A percentile compares a stretch with the other conserved stretches of the same genome.
Conservation (phyloP, 176 grass and related monocot species). For the Metroxylon sagu region DNA sequence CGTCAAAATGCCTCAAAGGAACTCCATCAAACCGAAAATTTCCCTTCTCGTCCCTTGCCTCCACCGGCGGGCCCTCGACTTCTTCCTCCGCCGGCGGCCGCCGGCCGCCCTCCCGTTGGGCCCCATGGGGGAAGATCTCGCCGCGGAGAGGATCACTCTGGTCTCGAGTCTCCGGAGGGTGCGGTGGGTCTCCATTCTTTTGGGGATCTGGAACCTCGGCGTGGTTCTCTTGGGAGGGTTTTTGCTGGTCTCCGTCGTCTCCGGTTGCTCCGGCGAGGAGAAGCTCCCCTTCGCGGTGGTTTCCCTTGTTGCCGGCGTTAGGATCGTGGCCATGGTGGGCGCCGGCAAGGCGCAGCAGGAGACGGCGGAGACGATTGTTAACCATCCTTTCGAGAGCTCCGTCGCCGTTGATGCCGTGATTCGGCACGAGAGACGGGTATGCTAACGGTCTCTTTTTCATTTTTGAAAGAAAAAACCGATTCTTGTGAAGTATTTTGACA, state of each 20-base stretch:
- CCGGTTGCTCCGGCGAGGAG: constrained; percentile 26
- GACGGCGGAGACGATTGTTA: constrained; percentile 73
- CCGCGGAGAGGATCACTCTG: constrained; percentile 6
- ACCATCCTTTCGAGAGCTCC: constrained; percentile 37
- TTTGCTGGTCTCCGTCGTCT: constrained; percentile 39
- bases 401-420: constrained; percentile 55
- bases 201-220: constrained; percentile 50
- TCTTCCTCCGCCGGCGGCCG: constrained; percentile 26
- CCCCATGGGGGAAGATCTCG: constrained; percentile 2
- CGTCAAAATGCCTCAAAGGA: constrained; percentile 37
- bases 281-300: constrained; percentile 36
- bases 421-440: constrained; percentile 85
- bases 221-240: constrained; percentile 57
- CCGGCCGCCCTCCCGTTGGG: constrained; percentile 25
- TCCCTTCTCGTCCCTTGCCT: constrained; percentile 31
- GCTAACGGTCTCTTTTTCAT: neutral
- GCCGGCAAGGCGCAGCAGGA: constrained; percentile 75
- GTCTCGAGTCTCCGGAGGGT: constrained; percentile 70
- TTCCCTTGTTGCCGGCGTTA: constrained; percentile 42
- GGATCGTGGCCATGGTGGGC: constrained; percentile 67
- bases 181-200: constrained; percentile 55
- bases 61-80: constrained; percentile 30
- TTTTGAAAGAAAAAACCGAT: neutral
- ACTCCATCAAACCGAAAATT: constrained; percentile 30
- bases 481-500: too few relatives aligned